Percentiles rank a stretch among this genome's conserved stretches.
Conservation (phyloP, 129 eudicot genomes). For the Sambucus nigra region DNA sequence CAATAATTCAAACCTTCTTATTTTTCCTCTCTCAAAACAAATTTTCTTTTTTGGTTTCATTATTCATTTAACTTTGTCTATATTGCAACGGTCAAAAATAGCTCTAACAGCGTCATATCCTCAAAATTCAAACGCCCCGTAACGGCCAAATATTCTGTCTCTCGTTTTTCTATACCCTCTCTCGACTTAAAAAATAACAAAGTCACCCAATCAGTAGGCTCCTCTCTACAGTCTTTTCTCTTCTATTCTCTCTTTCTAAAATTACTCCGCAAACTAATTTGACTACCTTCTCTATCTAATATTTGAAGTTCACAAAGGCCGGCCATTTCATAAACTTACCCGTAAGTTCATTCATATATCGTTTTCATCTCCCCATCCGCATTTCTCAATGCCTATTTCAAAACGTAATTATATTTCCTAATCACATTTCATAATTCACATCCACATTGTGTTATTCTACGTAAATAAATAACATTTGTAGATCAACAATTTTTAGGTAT, state of each 20-base stretch:
- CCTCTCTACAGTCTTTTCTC: slow-evolving; percentile 13
- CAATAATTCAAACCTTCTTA: not conserved
- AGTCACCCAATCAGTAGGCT: slow-evolving; percentile 5
- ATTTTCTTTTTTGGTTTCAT: no score
- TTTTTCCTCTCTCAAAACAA: not conserved
- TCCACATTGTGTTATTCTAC: slow-evolving; percentile 7
- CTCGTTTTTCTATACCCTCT: slow-evolving; percentile 17
- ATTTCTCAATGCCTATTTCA: no score
- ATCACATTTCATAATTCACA: no score
- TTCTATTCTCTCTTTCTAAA: slow-evolving; percentile 7
- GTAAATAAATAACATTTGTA: slow-evolving; percentile 20
- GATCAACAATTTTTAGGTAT: slow-evolving; percentile 11
- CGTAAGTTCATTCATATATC: slow-evolving; percentile 9
- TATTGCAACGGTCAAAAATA: slow-evolving; percentile 16
- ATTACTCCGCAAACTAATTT: not conserved
- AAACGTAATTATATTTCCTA: no score
- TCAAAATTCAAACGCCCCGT: slow-evolving; percentile 29
- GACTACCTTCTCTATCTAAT: slow-evolving; percentile 12
- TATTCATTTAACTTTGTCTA: slow-evolving; percentile 1
- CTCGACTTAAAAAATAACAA: slow-evolving; percentile 18
- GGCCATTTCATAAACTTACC: slow-evolving; percentile 19
- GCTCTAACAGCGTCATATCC: not conserved
- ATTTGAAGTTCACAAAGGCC: slow-evolving; percentile 35
- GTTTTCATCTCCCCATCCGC: no score
- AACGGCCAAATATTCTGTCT: slow-evolving; percentile 37